phyloP scores from a whole-genome alignment of 352 stramenopile genomes.

The Phytophthora tubulina region DNA sequence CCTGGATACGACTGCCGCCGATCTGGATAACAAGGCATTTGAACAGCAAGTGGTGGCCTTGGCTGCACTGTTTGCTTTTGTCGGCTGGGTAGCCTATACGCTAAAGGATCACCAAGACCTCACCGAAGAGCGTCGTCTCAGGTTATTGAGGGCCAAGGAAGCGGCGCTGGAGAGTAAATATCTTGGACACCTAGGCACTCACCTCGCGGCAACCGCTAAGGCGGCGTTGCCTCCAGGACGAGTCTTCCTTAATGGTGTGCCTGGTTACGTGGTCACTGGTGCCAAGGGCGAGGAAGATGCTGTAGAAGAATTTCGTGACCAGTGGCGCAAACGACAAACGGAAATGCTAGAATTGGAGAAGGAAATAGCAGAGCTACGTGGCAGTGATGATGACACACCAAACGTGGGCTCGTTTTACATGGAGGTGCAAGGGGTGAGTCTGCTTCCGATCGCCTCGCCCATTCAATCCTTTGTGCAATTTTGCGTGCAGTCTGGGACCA shows the following conservation, averaged over 20 bases:
- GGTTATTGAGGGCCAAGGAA: conserved; percentile 27
- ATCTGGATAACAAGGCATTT: conserved; percentile 41
- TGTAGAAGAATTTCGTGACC: conserved; percentile 76
- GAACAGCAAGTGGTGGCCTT: conserved; percentile 29
- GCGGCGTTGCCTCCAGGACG: conserved; percentile 50
- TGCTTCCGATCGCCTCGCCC: conserved; percentile 66
- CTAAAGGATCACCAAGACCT: conserved; percentile 54
- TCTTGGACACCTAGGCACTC: conserved; percentile 52
- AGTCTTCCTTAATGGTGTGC: conserved; percentile 81
- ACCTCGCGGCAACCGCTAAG: conserved; percentile 35
- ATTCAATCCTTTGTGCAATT: conserved; percentile 72
- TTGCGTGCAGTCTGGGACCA: conserved; percentile 37
- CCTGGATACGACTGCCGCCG: conserved; percentile 13
- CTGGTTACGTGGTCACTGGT: conserved; percentile 73
- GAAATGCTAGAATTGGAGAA: conserved; percentile 51
- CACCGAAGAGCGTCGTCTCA: conserved; percentile 39
- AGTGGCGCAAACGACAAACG: conserved; percentile 55
- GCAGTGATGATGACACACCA: conserved; percentile 7
- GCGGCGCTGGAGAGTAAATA: conserved; percentile 72
- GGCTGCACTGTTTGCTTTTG: conserved; percentile 40
- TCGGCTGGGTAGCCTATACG: conserved; percentile 51
- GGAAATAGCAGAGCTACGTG: conserved; percentile 48
- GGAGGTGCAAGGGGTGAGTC: conserved; percentile 70
- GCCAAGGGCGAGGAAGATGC: conserved; percentile 75
- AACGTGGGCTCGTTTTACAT: conserved; percentile 59